Evolutionary conservation across 2,329 filamentous ascomycete species (phyloP).

Genomic region (Neospermospora avenae): DNA sequence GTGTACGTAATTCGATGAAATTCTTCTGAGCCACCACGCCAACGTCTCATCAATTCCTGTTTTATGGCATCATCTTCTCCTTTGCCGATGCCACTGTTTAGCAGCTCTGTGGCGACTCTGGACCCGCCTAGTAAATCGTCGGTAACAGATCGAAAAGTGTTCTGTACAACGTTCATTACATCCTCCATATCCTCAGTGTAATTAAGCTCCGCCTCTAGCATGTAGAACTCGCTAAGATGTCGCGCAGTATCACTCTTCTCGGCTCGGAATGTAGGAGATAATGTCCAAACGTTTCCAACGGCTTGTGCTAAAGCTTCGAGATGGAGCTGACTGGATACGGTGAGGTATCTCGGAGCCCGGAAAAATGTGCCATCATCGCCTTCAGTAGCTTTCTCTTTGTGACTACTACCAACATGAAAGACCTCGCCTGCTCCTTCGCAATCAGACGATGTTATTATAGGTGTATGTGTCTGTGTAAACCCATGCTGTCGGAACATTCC

Average conservation of each 20-base stretch:
- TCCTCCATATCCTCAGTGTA: conserved; percentile 68
- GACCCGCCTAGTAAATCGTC: conserved; percentile 38
- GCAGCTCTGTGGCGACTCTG: conserved; percentile 51
- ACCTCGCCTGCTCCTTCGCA: conserved; percentile 96
- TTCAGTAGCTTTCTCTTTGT: conserved; percentile 25
- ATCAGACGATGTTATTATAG: conserved; percentile 93
- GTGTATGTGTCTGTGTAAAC: conserved; percentile 84
- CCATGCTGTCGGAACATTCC: conserved; percentile 69
- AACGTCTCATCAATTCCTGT: conserved; percentile 60
- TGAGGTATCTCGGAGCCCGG: conserved; percentile 83
- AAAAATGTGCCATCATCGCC: conserved; percentile 64
- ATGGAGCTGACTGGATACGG: conserved; percentile 91
- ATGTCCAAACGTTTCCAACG: conserved; percentile 85
- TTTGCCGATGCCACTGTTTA: conserved; percentile 6
- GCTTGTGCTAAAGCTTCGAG: conserved; percentile 88
- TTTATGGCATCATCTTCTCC: neutral
- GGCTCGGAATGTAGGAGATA: conserved; percentile 91
- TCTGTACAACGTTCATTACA: conserved; percentile 78
- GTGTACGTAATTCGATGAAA: conserved; percentile 87
- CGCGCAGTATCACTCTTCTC: conserved; percentile 91
- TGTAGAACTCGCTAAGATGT: conserved; percentile 97
- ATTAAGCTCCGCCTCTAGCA: conserved; percentile 89
- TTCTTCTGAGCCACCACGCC: conserved; percentile 60
- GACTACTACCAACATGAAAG: conserved; percentile 58
- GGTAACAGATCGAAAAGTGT: conserved; percentile 62